These are phyloP conservation scores for Ceratocystiopsis brevicomis DNA, from an alignment of 2,329 filamentous ascomycete species.

Conservation along the genomic window DNA sequence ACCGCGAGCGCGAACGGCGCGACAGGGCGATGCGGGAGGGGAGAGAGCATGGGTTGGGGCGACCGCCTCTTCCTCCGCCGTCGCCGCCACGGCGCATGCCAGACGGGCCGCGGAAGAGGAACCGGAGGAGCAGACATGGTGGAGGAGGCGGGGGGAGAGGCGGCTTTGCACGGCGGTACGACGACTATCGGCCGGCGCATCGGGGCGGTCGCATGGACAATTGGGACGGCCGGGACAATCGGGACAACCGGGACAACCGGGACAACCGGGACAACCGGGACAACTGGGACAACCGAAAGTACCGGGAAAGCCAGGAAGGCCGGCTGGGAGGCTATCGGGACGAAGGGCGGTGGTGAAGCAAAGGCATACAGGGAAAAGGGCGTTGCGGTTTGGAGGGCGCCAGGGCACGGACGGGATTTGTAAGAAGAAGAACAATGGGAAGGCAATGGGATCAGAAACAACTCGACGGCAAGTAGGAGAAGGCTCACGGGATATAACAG, in stretches of 20 bases:
- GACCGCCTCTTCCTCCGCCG: too few species aligned
- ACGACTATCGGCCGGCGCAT: slow-evolving; percentile 4
- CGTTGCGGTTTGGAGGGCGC: too few species aligned
- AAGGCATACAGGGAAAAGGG: not conserved
- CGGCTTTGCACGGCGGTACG: slow-evolving; percentile 2
- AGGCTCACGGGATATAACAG: too few species aligned
- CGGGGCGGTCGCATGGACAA: not conserved
- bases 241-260: not conserved
- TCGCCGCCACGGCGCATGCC: not conserved
- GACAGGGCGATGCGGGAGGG: not conserved
- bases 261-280: not conserved
- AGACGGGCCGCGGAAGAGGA: slow-evolving; percentile 6
- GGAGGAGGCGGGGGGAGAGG: slow-evolving; percentile 12
- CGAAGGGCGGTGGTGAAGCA: not conserved
- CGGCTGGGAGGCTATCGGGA: slow-evolving; percentile 1
- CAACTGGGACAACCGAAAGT: not conserved
- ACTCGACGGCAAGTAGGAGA: too few species aligned
- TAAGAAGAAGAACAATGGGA: too few species aligned
- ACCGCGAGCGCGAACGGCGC: slow-evolving; percentile 26
- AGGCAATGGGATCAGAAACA: too few species aligned
- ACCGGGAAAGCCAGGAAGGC: slow-evolving; percentile 1
- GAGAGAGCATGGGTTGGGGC: too few species aligned
- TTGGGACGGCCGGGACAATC: not conserved
- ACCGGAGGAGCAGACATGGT: slow-evolving; percentile 8
- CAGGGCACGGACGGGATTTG: not conserved